Evolutionary conservation across 2,329 filamentous ascomycete species (phyloP).

Genomic region (Aphanoascus verrucosus): DNA sequence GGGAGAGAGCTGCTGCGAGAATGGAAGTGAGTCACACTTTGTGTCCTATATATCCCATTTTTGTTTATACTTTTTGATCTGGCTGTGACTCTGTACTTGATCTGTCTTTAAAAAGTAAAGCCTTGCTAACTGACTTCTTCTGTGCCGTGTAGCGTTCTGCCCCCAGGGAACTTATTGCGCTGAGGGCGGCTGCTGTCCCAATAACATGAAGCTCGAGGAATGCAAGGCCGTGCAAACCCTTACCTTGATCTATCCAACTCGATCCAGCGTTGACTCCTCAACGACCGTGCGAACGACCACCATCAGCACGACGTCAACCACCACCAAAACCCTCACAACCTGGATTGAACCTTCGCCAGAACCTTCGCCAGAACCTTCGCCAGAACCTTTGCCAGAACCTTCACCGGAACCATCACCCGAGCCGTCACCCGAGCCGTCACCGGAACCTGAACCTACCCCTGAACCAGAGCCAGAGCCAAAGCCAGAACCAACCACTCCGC

Average conservation of each 20-base stretch:
- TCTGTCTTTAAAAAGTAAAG: background rate
- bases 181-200: conserved; percentile 8
- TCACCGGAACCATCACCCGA: background rate
- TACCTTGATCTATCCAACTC: background rate
- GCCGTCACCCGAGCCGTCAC: background rate
- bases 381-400: background rate
- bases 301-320: background rate
- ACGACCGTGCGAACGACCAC: background rate
- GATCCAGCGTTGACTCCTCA: background rate
- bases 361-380: background rate
- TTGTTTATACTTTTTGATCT: background rate
- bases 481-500: background rate
- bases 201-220: conserved; percentile 8
- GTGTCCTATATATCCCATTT: background rate
- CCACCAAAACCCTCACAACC: background rate
- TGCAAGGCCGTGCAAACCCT: conserved; percentile 1
- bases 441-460: background rate
- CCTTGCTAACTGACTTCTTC: background rate
- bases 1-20: conserved; percentile 12
- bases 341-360: background rate
- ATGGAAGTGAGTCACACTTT: conserved; percentile 9
- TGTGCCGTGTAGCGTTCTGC: conserved; percentile 6
- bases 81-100: background rate
- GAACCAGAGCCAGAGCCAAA: background rate
- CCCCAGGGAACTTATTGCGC: conserved; percentile 9